Base-by-base conservation (phyloP, 305 asterid species). In the Solanum hybrid region DNA sequence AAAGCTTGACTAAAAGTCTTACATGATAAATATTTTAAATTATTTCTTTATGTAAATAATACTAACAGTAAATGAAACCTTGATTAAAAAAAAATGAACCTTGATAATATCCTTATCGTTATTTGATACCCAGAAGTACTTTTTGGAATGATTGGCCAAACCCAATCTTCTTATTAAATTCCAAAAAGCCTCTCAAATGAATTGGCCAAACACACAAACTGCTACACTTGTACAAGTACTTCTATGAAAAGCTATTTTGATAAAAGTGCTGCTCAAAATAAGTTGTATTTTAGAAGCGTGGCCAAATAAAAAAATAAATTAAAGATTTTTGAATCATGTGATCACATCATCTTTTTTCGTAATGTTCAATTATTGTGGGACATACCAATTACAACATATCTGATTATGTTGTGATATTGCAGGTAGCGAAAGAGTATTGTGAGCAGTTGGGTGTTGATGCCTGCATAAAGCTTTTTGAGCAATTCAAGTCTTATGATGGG, bases 391-490 rank as follows among this genome's bases (percentile, higher is more conserved):
- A 66, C 73, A 46, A 10, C 32, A 10, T 85, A 29, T 7, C 56
- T 88, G 86, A 77, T 38, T 69, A 12, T 85, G 71, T 79, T 31
- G 78, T 85, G 66, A 31, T 82, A 80, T n/a, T 94, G 93, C 92
- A 98, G 99, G 98, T 93, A 89, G 99, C 99, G 3, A 98, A 98
- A 94, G 99, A 98, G 89, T 98, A 97, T 86, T 97, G 98, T 92
- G 99, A 98, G 92, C 99, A 98, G 90, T 86, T 98, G 94, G 99
- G 99, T 64, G 98, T 98, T 92, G 98, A 95, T 42, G 95, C 96
- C 89, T 98, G 99, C 90, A 96, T 98, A 77, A 97, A 94, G 92
- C 93, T 98, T 42, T 98, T 98, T 93, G 99, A 98, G 92, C 99
- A 98, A 95, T 98, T 98, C 92, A 98, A 96, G 94, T 98, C 99